A percentile compares a stretch with the other conserved stretches of the same genome.
Conservation (phyloP, 2,329 filamentous ascomycete species). For the Neonectria sp. region DNA sequence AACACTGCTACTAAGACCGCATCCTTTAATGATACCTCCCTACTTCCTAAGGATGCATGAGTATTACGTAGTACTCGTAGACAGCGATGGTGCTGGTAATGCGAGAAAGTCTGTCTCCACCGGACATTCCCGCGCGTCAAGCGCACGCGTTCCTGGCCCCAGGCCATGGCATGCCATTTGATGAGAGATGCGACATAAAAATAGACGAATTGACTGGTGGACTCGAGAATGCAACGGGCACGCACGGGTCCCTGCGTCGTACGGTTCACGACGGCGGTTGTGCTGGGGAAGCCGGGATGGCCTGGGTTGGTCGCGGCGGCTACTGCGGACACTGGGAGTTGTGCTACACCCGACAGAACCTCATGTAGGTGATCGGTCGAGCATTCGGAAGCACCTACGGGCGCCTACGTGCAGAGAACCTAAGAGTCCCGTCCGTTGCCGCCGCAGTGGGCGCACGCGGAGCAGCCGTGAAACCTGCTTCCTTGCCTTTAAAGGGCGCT, state of each 20-base stretch:
- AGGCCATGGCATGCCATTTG: background rate
- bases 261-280: conserved; percentile 23
- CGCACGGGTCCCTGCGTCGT: conserved; percentile 13
- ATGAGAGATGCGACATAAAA: background rate
- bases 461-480: conserved; percentile 7
- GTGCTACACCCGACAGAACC: background rate
- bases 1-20: too few species aligned
- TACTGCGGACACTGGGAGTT: conserved; percentile 13
- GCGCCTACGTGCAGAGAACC: conserved; percentile 18
- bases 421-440: conserved; percentile 8
- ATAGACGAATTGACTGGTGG: conserved; percentile 19
- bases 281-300: conserved; percentile 14
- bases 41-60: background rate
- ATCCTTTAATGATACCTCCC: too few species aligned
- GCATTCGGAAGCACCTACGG: conserved; percentile 8
- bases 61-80: background rate
- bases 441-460: conserved; percentile 18
- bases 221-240: background rate
- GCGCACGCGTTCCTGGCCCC: background rate
- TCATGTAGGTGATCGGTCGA: background rate
- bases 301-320: conserved; percentile 15
- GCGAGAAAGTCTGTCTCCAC: conserved; percentile 4
- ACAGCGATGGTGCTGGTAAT: too few species aligned
- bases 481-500: conserved; percentile 14
- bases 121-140: conserved; percentile 20